Percentiles rank a stretch among this genome's conserved stretches.
These are phyloP conservation scores for Plasmodium coatneyi DNA, from an alignment of 169 alveolate species.

Conservation along the genomic window DNA sequence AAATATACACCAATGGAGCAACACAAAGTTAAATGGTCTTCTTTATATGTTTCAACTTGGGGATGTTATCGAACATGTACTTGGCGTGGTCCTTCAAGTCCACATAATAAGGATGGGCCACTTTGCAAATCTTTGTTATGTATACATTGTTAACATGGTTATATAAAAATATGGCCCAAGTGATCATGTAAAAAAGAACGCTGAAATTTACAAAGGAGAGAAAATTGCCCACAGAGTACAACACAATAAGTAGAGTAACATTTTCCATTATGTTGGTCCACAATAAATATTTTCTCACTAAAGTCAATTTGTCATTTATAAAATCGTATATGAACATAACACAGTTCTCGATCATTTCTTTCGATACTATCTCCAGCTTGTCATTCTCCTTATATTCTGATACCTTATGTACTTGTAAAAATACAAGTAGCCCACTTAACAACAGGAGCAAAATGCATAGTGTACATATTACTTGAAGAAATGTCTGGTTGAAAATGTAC, in stretches of 20 bases:
- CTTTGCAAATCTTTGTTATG: constrained; percentile 13
- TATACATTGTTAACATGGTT: constrained; percentile 57
- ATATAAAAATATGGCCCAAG: constrained; percentile 61
- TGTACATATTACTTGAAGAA: constrained; percentile 51
- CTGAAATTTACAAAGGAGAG: constrained; percentile 63
- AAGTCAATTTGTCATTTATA: constrained; percentile 65
- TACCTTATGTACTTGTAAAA: constrained; percentile 48
- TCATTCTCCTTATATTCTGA: constrained; percentile 59
- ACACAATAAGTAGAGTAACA: constrained; percentile 24
- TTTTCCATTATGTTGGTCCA: constrained; percentile 56
- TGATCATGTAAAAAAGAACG: constrained; percentile 43
- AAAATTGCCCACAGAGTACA: constrained; percentile 51
- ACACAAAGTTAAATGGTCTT: constrained; percentile 17
- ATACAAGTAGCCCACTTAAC: constrained; percentile 67
- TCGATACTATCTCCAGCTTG: constrained; percentile 54
- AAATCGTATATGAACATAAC: constrained; percentile 26
- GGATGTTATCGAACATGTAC: constrained; percentile 51
- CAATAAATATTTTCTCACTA: constrained; percentile 29
- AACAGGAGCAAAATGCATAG: constrained; percentile 50
- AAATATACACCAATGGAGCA: not conserved
- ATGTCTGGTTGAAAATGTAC: constrained; percentile 48
- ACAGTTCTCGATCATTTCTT: constrained; percentile 27
- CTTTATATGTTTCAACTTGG: constrained; percentile 48
- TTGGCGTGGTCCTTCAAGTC: constrained; percentile 47
- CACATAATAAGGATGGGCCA: constrained; percentile 26